Conservation (phyloP, 441 rosid genomes). For the Croton laevigatus region DNA sequence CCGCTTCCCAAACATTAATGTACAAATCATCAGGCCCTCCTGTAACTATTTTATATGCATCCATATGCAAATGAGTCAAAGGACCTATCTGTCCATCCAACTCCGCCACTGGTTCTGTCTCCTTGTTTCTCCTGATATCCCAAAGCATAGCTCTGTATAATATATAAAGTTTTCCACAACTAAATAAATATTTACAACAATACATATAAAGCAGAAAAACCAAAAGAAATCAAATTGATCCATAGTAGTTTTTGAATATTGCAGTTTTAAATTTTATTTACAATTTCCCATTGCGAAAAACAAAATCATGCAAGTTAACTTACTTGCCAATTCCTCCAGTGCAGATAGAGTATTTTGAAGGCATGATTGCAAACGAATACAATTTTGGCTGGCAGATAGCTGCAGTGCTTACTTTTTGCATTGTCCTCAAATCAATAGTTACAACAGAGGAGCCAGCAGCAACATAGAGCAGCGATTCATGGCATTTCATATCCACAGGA, state of each 20-base stretch:
- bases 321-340: constrained; percentile 57
- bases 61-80: constrained; percentile 45
- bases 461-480: constrained; percentile 56
- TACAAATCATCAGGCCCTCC: constrained; percentile 38
- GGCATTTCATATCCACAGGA: constrained; percentile 53
- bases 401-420: constrained; percentile 47
- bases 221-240: constrained; percentile 4
- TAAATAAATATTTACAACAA: background rate
- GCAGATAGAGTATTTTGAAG: constrained; percentile 51
- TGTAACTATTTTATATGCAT: constrained; percentile 57
- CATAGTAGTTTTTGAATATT: background rate
- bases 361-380: constrained; percentile 42
- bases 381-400: constrained; percentile 37
- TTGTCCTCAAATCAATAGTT: constrained; percentile 60
- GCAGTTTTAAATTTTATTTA: too few species aligned
- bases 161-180: background rate
- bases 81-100: constrained; percentile 55
- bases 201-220: background rate
- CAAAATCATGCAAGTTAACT: constrained; percentile 20
- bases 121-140: constrained; percentile 54
- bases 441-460: constrained; percentile 59
- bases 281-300: background rate
- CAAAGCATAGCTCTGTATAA: constrained; percentile 58
- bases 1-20: constrained; percentile 53
- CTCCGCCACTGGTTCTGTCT: constrained; percentile 40